phyloP scores from a whole-genome alignment of 1,284 basidiomycete genomes.

The Macrocystidia cucumis region DNA sequence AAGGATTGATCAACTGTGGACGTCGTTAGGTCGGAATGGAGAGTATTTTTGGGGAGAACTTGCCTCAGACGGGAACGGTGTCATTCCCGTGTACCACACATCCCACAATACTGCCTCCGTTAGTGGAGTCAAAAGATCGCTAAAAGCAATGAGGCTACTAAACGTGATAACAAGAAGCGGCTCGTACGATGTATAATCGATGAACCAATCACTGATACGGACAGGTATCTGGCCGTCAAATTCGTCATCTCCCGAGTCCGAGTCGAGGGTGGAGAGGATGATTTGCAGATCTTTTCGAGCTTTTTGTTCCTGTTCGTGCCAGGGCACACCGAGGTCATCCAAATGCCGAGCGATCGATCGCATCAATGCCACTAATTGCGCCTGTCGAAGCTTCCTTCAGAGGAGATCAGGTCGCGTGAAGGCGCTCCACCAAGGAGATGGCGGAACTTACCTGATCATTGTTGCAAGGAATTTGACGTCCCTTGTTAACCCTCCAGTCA shows the following conservation, averaged over 20 bases:
- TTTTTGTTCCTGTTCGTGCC: too few relatives aligned
- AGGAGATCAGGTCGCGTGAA: not conserved
- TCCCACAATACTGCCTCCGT: slow-evolving; percentile 53
- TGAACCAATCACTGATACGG: too few relatives aligned
- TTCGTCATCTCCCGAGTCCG: slow-evolving; percentile 10
- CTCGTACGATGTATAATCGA: too few relatives aligned
- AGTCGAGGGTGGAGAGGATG: slow-evolving; percentile 16
- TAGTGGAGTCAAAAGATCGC: slow-evolving; percentile 32
- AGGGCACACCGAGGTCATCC: too few relatives aligned
- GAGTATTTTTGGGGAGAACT: slow-evolving; percentile 2
- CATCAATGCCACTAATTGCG: slow-evolving; percentile 31
- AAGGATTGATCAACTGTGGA: slow-evolving; percentile 59
- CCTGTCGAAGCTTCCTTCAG: slow-evolving; percentile 37
- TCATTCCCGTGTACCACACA: slow-evolving; percentile 61
- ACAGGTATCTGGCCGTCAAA: too few relatives aligned
- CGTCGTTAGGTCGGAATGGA: slow-evolving; percentile 5
- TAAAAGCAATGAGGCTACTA: slow-evolving; percentile 10
- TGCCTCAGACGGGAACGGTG: slow-evolving; percentile 61
- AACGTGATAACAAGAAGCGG: too few relatives aligned
- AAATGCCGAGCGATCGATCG: too few relatives aligned
- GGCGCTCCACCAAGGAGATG: not conserved
- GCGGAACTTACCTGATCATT: slow-evolving; percentile 34
- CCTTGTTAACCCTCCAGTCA: slow-evolving; percentile 33
- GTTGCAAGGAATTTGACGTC: slow-evolving; percentile 35
- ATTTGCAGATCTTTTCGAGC: too few relatives aligned